A percentile compares a stretch with the other conserved stretches of the same genome.
Conservation (phyloP, 352 stramenopile genomes). For the Elongisporangium prolatum region DNA sequence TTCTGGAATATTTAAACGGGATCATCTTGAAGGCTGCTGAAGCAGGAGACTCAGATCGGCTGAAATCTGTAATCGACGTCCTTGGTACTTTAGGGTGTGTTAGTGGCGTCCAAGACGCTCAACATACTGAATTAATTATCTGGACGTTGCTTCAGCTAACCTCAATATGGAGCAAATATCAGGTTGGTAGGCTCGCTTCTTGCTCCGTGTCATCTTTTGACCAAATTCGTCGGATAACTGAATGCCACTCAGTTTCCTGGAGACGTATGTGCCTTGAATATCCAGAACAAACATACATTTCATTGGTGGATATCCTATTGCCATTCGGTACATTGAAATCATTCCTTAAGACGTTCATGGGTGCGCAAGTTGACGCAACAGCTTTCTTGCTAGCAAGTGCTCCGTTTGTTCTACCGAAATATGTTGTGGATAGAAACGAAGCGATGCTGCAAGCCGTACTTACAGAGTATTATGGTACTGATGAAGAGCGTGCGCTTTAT, state of each 20-base stretch:
- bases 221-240: conserved; percentile 46
- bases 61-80: conserved; percentile 21
- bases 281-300: conserved; percentile 46
- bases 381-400: conserved; percentile 46
- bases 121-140: conserved; percentile 38
- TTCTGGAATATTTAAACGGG: conserved; percentile 33
- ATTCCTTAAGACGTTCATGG: conserved; percentile 62
- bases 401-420: conserved; percentile 51
- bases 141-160: conserved; percentile 47
- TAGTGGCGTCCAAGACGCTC: conserved; percentile 21
- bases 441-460: conserved; percentile 43
- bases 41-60: conserved; percentile 12
- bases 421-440: conserved; percentile 55
- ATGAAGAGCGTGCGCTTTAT: conserved; percentile 15
- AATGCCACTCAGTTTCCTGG: conserved; percentile 43
- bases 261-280: conserved; percentile 46
- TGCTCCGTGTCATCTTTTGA: conserved; percentile 30
- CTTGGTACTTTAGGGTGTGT: conserved; percentile 37
- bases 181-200: conserved; percentile 15
- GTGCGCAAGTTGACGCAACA: conserved; percentile 26
- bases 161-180: conserved; percentile 44
- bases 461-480: conserved; percentile 21
- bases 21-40: conserved; percentile 28
- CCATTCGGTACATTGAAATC: conserved; percentile 24
- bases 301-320: conserved; percentile 53